A percentile compares a stretch with the other conserved stretches of the same genome.
Conservation (phyloP, 768 basidiomycete genomes). For the Lentinula raphanica region DNA sequence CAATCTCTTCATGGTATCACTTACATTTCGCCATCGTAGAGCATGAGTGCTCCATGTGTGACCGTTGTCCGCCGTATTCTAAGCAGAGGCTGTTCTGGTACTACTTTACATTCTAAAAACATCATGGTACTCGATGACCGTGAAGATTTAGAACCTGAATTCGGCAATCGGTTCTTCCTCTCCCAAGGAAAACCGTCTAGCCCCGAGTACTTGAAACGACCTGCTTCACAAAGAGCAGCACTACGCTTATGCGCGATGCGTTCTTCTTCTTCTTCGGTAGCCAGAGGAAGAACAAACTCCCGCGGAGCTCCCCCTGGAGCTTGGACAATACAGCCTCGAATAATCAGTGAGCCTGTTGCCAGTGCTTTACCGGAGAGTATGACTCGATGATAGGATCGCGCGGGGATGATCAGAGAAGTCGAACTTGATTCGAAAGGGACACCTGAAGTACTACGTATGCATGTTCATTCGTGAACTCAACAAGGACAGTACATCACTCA, state of each 20-base stretch:
- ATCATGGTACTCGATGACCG: slow-evolving; percentile 26
- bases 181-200: slow-evolving; percentile 67
- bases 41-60: slow-evolving; percentile 90
- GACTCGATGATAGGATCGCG: slow-evolving; percentile 69
- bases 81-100: slow-evolving; percentile 83
- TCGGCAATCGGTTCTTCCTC: slow-evolving; percentile 36
- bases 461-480: slow-evolving; percentile 5
- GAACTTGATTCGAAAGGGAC: slow-evolving; percentile 65
- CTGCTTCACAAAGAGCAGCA: slow-evolving; percentile 57
- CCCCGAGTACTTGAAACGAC: slow-evolving; percentile 69
- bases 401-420: slow-evolving; percentile 61
- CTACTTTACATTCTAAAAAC: slow-evolving; percentile 78
- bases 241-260: slow-evolving; percentile 51
- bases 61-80: slow-evolving; percentile 84
- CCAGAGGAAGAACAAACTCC: slow-evolving; percentile 73
- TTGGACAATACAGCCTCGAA: slow-evolving; percentile 79
- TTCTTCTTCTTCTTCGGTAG: slow-evolving; percentile 67
- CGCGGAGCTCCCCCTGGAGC: slow-evolving; percentile 64
- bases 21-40: slow-evolving; percentile 91
- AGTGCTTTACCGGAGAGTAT: slow-evolving; percentile 64
- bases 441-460: slow-evolving; percentile 66
- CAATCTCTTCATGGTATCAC: slow-evolving; percentile 18
- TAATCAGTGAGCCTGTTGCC: slow-evolving; percentile 56
- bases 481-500: slow-evolving; percentile 21
- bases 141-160: slow-evolving; percentile 20